Conservation (phyloP, 805 yeast genomes). For the Saturnispora gosingensis region DNA sequence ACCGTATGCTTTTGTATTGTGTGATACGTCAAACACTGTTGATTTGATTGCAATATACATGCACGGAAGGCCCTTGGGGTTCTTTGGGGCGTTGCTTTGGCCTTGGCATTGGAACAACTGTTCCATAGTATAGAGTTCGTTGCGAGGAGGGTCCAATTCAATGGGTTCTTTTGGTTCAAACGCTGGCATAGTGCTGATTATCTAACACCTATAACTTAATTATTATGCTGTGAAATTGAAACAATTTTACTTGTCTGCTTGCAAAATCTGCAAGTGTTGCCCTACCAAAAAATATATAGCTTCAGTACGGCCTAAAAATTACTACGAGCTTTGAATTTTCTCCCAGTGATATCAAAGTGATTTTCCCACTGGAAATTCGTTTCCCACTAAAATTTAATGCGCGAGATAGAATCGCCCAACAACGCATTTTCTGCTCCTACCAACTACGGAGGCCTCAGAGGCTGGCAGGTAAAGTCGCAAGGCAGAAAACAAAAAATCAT, state of each 20-base stretch:
- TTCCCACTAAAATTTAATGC: neutral
- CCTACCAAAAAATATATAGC: neutral
- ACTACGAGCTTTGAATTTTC: neutral
- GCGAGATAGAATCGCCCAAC: neutral
- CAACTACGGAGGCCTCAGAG: neutral
- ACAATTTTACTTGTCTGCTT: neutral
- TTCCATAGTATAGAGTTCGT: conserved; percentile 31
- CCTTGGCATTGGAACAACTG: conserved; percentile 17
- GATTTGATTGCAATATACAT: conserved; percentile 74
- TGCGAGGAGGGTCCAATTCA: conserved; percentile 41
- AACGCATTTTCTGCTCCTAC: neutral
- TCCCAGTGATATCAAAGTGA: neutral
- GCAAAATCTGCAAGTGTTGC: too few species aligned
- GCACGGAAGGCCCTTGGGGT: conserved; percentile 8
- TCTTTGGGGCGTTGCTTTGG: conserved; percentile 16
- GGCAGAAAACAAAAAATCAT: neutral
- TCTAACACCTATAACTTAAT: too few species aligned
- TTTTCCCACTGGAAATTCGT: neutral
- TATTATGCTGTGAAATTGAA: neutral
- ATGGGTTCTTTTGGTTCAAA: conserved; percentile 43
- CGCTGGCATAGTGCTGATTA: neutral
- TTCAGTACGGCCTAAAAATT: too few species aligned
- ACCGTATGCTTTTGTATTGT: conserved; percentile 61
- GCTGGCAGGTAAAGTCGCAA: neutral
- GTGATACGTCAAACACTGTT: conserved; percentile 66